Conservation (phyloP, 2,329 filamentous ascomycete species). For the Dothideomycetes sp. region DNA sequence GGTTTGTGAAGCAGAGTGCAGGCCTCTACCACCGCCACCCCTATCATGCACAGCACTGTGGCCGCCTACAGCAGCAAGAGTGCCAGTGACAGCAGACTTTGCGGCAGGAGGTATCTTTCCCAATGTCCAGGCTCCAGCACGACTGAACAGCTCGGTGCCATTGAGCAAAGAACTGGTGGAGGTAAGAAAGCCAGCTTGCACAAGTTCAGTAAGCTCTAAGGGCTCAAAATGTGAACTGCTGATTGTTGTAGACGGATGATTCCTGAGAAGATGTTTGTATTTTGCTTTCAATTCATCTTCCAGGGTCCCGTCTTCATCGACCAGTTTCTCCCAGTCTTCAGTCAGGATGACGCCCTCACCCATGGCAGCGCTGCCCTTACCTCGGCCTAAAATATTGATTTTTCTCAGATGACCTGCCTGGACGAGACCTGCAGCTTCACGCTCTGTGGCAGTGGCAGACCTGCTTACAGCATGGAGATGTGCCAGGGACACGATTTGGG, state of each 20-base stretch:
- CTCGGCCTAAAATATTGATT: slow-evolving; percentile 51
- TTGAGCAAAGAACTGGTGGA: slow-evolving; percentile 35
- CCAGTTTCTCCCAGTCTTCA: slow-evolving; percentile 39
- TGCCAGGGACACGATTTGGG: slow-evolving; percentile 53
- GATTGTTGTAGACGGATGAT: slow-evolving; percentile 38
- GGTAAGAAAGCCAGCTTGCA: slow-evolving; percentile 54
- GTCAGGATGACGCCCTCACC: slow-evolving; percentile 56
- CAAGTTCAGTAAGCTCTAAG: slow-evolving; percentile 45
- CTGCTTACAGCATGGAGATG: slow-evolving; percentile 55
- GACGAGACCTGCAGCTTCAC: slow-evolving; percentile 53
- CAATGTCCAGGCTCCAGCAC: slow-evolving; percentile 11
- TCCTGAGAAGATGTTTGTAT: slow-evolving; percentile 42
- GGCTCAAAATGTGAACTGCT: slow-evolving; percentile 29
- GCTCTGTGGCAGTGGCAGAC: slow-evolving; percentile 54
- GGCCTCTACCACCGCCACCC: slow-evolving; percentile 41
- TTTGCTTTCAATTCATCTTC: slow-evolving; percentile 33
- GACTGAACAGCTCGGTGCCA: slow-evolving; percentile 30
- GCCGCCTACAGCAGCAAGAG: slow-evolving; percentile 58
- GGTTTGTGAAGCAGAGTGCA: slow-evolving; percentile 10
- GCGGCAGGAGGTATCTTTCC: slow-evolving; percentile 41
- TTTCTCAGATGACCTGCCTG: slow-evolving; percentile 47
- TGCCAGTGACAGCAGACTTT: slow-evolving; percentile 58
- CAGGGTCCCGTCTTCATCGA: slow-evolving; percentile 16
- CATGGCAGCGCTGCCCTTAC: slow-evolving; percentile 43
- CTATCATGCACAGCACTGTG: slow-evolving; percentile 52